These are phyloP conservation scores for Plasmodium malariae DNA, from an alignment of 169 alveolate species.

Conservation along the genomic window DNA sequence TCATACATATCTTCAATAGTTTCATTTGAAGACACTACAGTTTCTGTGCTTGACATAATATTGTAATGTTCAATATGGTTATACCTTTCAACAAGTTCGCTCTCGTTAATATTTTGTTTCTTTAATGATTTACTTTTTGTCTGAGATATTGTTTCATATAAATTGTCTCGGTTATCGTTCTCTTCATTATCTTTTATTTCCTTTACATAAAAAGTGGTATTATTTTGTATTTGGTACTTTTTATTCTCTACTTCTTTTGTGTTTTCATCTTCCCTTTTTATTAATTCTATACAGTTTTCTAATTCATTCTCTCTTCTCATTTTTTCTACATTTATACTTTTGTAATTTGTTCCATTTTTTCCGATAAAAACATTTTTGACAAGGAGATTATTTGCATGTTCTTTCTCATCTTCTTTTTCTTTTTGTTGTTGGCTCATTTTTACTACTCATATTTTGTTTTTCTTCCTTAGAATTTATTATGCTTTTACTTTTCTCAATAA, in stretches of 20 bases:
- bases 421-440: background rate
- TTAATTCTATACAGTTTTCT: slow-evolving; percentile 21
- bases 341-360: background rate
- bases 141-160: slow-evolving; percentile 1
- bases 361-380: background rate
- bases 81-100: background rate
- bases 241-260: slow-evolving; percentile 1
- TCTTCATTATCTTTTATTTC: background rate
- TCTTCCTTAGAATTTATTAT: background rate
- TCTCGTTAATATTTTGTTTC: background rate
- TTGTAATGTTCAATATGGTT: slow-evolving; percentile 43
- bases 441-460: background rate
- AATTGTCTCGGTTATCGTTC: background rate
- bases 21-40: slow-evolving; percentile 22
- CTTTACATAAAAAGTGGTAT: background rate
- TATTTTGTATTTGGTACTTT: background rate
- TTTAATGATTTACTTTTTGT: background rate
- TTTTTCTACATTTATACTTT: slow-evolving; percentile 7
- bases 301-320: slow-evolving; percentile 45
- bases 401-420: background rate
- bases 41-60: slow-evolving; percentile 46
- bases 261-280: background rate
- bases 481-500: too few species aligned
- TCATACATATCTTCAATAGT: slow-evolving; percentile 54
- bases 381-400: background rate